phyloP scores from a whole-genome alignment of 176 grass and related monocot genomes.

The Musa beccarii region DNA sequence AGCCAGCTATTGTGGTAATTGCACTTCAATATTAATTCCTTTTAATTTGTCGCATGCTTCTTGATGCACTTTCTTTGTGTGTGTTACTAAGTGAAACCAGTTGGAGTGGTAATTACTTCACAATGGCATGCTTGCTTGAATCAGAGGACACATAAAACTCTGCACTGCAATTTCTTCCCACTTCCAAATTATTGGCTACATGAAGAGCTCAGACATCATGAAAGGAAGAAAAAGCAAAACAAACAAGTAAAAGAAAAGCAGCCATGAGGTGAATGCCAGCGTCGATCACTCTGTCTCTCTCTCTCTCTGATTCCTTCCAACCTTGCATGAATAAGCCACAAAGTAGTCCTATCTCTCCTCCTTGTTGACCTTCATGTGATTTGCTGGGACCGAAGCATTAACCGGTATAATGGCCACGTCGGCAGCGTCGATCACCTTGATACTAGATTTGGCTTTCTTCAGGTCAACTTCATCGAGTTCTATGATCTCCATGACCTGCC shows the following conservation, averaged over 20 bases:
- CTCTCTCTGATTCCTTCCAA: conserved; percentile 27
- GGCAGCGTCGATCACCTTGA: not conserved
- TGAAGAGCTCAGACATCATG: not conserved
- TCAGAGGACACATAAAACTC: not conserved
- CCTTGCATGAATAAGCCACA: not conserved
- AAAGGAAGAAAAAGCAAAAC: not conserved
- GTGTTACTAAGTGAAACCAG: too few relatives aligned
- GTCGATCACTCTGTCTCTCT: not conserved
- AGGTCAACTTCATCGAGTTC: conserved; percentile 66
- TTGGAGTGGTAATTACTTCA: not conserved
- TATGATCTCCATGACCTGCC: conserved; percentile 26
- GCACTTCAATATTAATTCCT: too few relatives aligned
- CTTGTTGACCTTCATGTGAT: conserved; percentile 33
- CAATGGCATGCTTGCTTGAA: not conserved
- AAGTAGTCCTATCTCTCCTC: conserved; percentile 22
- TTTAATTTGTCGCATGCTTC: too few relatives aligned
- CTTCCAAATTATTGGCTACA: not conserved
- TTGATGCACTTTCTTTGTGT: too few relatives aligned
- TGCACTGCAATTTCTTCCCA: not conserved
- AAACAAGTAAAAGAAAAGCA: not conserved
- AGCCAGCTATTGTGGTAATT: too few relatives aligned
- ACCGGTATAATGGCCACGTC: not conserved
- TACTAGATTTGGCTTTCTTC: conserved; percentile 60
- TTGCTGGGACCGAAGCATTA: conserved; percentile 23
- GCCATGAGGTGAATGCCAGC: conserved; percentile 1